Base-by-base conservation (phyloP, 106 monocot genomes). In the Acorus calamus region DNA sequence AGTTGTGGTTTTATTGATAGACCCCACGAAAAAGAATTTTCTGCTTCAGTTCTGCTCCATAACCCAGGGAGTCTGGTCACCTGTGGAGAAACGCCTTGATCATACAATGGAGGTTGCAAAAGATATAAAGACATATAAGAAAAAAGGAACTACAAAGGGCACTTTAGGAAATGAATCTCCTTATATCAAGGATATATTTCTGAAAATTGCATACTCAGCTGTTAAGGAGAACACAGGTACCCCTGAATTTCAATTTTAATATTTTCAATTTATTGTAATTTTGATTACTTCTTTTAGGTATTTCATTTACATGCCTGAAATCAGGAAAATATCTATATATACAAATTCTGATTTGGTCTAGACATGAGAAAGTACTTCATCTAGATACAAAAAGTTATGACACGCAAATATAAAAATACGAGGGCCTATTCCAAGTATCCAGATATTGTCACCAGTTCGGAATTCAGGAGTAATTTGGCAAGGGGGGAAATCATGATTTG, bases 1-100 rank as follows among this genome's bases (percentile, higher is more conserved):
- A 74, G 69, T 92, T 69, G 84, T 79, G 12, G 66, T 92, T 52
- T 78, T 87, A 69, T 56, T 92, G 44, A 44, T 76, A 2, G 76
- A 92, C 64, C 4, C 64, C 47, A 58, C 67, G 3, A 77, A 64
- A 46, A 61, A 76, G 66, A 72, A 72, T 41, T 87, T 86, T 56
- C 64, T 81, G 53, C 83, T 87, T 41, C 72, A 74, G 65, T 76
- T 52, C 56, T 56, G 61, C 11, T 54, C 69, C 12, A 59, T 72
- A 5, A 79, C 70, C 52, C 50, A 74, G 58, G 79, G 77, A 6
- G 77, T 81, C 11, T 84, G 80, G 80, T 92, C 87, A 8, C 53
- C 84, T 14, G 11, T 87, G 10, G 92, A 87, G 67, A 79, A 68
- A 67, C 58, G 62, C 28, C 46, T 53, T 8, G 14, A 58, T 4